A percentile compares a stretch with the other conserved stretches of the same genome.
These are phyloP conservation scores for Zymoseptoria tritici DNA, from an alignment of 2,329 filamentous ascomycete species.

Conservation along the genomic window DNA sequence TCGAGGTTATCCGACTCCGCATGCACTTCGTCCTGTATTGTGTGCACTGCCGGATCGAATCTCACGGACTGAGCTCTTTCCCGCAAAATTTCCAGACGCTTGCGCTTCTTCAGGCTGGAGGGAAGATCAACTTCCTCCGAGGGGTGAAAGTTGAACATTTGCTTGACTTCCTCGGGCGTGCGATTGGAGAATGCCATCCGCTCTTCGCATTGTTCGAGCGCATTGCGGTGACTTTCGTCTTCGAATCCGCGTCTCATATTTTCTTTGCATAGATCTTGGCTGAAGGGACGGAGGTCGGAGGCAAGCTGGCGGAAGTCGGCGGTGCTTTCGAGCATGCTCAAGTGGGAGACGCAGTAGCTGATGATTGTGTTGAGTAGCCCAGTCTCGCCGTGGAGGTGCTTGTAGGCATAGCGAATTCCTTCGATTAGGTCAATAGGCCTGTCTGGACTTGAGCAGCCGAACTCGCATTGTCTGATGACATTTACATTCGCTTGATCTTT, in stretches of 20 bases:
- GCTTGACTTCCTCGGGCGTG: not conserved
- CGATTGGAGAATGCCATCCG: not conserved
- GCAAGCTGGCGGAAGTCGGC: conserved; percentile 32
- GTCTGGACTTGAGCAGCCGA: conserved; percentile 31
- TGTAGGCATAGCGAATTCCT: conserved; percentile 31
- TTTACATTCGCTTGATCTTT: conserved; percentile 34
- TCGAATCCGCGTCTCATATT: conserved; percentile 33
- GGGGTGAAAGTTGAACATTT: not conserved
- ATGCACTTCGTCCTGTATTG: not conserved
- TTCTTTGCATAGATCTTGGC: conserved; percentile 34
- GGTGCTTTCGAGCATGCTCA: conserved; percentile 25
- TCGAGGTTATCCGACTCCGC: not conserved
- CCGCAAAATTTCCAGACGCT: not conserved
- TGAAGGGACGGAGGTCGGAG: conserved; percentile 33
- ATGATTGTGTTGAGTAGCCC: conserved; percentile 34
- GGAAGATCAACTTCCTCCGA: not conserved
- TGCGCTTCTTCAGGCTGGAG: not conserved
- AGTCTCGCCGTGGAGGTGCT: conserved; percentile 20
- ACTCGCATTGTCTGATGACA: conserved; percentile 34
- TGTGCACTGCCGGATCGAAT: not conserved
- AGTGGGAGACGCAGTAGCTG: conserved; percentile 38
- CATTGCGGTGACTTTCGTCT: conserved; percentile 32
- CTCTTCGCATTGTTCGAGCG: not conserved
- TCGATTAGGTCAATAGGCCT: conserved; percentile 35
- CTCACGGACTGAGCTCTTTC: not conserved